Evolutionary conservation across 495 filamentous ascomycete species (phyloP).

Genomic region (Xylaria flabelliformis): DNA sequence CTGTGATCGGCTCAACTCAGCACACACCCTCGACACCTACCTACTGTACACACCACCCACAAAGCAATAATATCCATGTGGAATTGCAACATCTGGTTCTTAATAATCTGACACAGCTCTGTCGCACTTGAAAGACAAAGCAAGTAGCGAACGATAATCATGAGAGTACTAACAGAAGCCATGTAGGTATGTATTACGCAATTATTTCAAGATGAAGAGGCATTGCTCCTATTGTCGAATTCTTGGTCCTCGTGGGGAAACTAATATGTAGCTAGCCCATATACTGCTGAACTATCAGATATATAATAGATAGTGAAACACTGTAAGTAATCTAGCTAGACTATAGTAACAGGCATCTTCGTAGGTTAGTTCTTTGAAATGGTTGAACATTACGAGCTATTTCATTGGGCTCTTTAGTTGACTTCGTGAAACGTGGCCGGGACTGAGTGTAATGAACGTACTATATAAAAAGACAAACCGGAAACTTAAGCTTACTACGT

Average conservation of each 20-base stretch:
- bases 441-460: neutral
- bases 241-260: neutral
- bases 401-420: neutral
- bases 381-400: neutral
- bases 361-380: neutral
- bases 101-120: neutral
- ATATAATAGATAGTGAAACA: neutral
- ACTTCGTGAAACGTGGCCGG: neutral
- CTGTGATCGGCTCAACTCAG: neutral
- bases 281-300: neutral
- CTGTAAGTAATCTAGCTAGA: neutral
- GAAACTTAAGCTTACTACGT: neutral
- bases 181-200: neutral
- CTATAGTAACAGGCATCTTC: neutral
- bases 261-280: neutral
- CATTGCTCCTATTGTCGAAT: neutral
- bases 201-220: neutral
- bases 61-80: neutral
- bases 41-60: neutral
- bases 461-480: neutral
- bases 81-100: neutral
- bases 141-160: neutral
- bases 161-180: neutral
- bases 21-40: too few relatives aligned
- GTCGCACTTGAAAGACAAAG: neutral